phyloP scores from a whole-genome alignment of 176 grass and related monocot species.

The Triticum urartu region DNA sequence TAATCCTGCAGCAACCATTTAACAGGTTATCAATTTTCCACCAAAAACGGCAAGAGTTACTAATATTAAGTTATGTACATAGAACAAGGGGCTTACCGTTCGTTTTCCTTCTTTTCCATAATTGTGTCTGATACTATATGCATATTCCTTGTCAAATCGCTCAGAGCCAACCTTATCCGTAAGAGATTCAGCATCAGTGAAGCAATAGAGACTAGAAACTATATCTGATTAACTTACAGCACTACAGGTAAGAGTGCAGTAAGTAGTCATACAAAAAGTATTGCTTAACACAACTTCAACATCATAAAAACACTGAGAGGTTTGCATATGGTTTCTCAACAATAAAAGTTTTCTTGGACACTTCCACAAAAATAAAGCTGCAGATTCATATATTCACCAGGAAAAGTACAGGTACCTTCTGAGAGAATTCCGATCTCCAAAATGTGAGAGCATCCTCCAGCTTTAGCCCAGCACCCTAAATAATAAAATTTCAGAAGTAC shows the following conservation, averaged over 20 bases:
- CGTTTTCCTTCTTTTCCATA: conserved; percentile 99
- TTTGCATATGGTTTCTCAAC: neutral
- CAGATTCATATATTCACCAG: conserved; percentile 13
- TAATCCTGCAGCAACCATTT: conserved; percentile 77
- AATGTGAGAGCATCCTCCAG: conserved; percentile 97
- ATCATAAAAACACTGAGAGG: neutral
- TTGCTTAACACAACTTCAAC: neutral
- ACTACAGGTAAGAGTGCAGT: neutral
- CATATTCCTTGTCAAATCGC: conserved; percentile 95
- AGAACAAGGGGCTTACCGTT: conserved; percentile 49
- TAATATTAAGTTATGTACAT: conserved; percentile 3
- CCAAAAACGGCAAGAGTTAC: neutral
- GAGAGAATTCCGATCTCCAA: conserved; percentile 96
- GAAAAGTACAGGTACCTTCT: conserved; percentile 62
- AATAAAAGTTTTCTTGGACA: neutral
- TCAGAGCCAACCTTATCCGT: conserved; percentile 75
- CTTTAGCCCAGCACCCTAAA: conserved; percentile 85
- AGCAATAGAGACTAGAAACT: conserved; percentile 1
- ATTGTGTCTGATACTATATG: conserved; percentile 80
- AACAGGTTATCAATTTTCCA: neutral
- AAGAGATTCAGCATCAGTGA: conserved; percentile 30
- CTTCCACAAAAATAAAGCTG: conserved; percentile 5
- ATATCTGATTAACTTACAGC: neutral
- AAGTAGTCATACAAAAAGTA: neutral
- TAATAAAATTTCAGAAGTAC: neutral